A percentile compares a stretch with the other conserved stretches of the same genome.
Evolutionary conservation across 176 grass and related monocot species (phyloP).

Genomic region (Canna indica): DNA sequence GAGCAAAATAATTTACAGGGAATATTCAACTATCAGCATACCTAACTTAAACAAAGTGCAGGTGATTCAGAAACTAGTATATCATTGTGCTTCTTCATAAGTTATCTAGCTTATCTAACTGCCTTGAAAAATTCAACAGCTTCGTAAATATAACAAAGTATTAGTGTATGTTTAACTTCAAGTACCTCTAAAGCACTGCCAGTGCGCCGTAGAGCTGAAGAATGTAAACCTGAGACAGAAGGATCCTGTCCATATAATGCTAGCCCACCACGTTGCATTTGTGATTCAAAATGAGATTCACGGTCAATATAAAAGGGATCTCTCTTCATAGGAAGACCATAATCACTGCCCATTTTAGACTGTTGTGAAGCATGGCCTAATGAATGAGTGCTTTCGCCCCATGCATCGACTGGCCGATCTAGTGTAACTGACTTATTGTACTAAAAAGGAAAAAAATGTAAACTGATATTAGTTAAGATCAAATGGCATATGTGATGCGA

Average conservation of each 20-base stretch:
- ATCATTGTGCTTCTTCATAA: no score
- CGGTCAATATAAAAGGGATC: constrained; percentile 55
- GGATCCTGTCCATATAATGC: constrained; percentile 86
- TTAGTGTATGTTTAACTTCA: neutral
- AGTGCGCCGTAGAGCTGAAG: constrained; percentile 54
- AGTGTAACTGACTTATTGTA: constrained; percentile 35
- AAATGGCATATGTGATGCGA: neutral
- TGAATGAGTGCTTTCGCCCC: constrained; percentile 45
- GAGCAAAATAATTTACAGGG: no score
- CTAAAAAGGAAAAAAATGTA: constrained; percentile 22
- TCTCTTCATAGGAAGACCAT: constrained; percentile 51
- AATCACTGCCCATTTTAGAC: constrained; percentile 42
- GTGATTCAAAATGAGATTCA: constrained; percentile 44
- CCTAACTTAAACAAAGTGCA: no score
- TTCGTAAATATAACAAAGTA: neutral
- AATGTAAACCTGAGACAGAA: constrained; percentile 49
- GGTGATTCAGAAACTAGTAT: no score
- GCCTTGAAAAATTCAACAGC: no score
- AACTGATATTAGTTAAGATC: constrained; percentile 7
- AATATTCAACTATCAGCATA: no score
- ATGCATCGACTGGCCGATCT: constrained; percentile 33
- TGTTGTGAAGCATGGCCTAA: constrained; percentile 33
- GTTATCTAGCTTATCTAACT: no score
- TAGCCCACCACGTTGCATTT: constrained; percentile 53
- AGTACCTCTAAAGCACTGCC: constrained; percentile 34